phyloP scores from a whole-genome alignment of 2,329 filamentous ascomycete species.

The Talaromyces amestolkiae region DNA sequence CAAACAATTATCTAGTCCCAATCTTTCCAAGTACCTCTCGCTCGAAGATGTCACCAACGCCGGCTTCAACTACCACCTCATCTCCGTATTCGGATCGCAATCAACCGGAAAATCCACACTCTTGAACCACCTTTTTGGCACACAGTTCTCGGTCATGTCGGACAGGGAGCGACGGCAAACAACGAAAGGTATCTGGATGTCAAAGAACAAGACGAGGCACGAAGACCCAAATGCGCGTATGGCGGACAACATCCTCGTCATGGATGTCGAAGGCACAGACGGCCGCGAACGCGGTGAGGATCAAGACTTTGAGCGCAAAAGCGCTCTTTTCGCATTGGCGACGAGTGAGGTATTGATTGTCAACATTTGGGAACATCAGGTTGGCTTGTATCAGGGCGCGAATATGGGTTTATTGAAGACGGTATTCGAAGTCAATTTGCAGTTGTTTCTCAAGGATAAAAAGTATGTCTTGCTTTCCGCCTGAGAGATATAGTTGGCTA shows the following conservation, averaged over 20 bases:
- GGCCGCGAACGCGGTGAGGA: constrained; percentile 95
- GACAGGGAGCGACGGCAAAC: constrained; percentile 92
- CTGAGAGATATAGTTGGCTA: background rate
- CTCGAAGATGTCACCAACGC: constrained; percentile 76
- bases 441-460: constrained; percentile 93
- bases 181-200: constrained; percentile 99
- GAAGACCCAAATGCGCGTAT: constrained; percentile 57
- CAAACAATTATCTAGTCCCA: constrained; percentile 53
- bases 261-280: constrained; percentile 98
- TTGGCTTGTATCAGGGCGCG: constrained; percentile 94
- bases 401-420: constrained; percentile 99
- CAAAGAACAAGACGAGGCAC: constrained; percentile 75
- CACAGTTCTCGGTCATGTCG: constrained; percentile 95
- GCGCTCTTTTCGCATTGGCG: constrained; percentile 91
- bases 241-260: constrained; percentile 97
- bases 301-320: constrained; percentile 98
- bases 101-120: constrained; percentile 98
- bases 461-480: constrained; percentile 60
- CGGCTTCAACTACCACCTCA: constrained; percentile 98
- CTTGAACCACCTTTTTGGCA: constrained; percentile 92
- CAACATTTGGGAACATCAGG: constrained; percentile 99
- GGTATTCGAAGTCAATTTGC: constrained; percentile 96
- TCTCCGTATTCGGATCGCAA: constrained; percentile 97
- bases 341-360: constrained; percentile 97
- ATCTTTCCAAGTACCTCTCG: constrained; percentile 78